phyloP scores from a whole-genome alignment of 2,329 filamentous ascomycete species.

The Trichoderma koningii region DNA sequence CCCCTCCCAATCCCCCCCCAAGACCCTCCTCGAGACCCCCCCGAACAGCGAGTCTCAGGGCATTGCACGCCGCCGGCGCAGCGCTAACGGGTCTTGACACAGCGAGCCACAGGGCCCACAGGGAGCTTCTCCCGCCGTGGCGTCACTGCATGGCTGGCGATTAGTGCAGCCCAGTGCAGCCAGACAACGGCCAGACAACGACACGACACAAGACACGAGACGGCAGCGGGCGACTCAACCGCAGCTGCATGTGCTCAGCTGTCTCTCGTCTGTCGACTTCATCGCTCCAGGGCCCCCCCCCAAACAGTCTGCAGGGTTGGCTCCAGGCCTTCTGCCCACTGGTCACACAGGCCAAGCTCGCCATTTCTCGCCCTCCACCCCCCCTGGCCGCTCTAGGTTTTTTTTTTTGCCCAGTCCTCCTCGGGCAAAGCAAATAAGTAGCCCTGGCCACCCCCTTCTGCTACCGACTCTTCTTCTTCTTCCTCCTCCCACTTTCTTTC shows the following conservation, averaged over 20 bases:
- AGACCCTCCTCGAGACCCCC: too few relatives aligned
- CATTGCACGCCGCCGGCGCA: conserved; percentile 9
- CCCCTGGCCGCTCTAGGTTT: not conserved
- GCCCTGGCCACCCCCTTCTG: conserved; percentile 41
- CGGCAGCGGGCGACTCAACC: not conserved
- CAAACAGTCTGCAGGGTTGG: conserved; percentile 16
- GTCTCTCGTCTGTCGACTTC: not conserved
- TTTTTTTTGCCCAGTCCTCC: conserved; percentile 16
- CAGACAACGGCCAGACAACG: too few relatives aligned
- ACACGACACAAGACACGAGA: too few relatives aligned
- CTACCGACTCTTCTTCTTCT: conserved; percentile 34
- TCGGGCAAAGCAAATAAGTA: conserved; percentile 45
- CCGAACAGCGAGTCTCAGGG: conserved; percentile 23
- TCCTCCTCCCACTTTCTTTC: conserved; percentile 36
- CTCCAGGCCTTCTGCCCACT: conserved; percentile 12
- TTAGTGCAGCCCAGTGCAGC: not conserved
- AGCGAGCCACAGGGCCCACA: not conserved
- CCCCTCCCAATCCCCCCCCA: too few relatives aligned
- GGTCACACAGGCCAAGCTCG: conserved; percentile 18
- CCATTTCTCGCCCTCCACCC: conserved; percentile 22
- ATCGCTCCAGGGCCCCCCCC: not conserved
- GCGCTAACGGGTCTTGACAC: not conserved
- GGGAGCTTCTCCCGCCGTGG: conserved; percentile 21
- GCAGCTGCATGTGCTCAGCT: too few relatives aligned
- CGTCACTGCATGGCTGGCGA: conserved; percentile 11